Evolutionary conservation across 352 stramenopile genomes (phyloP).

Genomic region (Phytophthora idaei): DNA sequence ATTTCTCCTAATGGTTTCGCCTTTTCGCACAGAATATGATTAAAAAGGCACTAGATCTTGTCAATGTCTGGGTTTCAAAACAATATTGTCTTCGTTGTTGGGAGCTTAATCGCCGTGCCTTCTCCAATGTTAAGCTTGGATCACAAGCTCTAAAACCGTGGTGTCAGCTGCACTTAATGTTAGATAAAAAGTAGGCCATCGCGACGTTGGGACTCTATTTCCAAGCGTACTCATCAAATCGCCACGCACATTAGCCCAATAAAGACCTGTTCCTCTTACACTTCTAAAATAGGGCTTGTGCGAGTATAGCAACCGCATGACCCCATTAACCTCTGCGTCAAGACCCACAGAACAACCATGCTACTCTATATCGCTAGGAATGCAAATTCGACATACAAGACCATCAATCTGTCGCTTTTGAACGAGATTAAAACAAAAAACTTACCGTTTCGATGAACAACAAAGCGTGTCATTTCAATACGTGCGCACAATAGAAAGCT

Average conservation of each 20-base stretch:
- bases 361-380: background rate
- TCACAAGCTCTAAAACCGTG: no score
- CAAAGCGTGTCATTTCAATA: background rate
- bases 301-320: background rate
- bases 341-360: background rate
- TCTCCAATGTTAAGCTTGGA: no score
- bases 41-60: no score
- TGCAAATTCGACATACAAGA: background rate
- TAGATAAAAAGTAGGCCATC: no score
- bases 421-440: background rate
- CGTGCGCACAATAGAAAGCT: background rate
- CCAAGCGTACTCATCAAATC: no score
- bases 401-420: slow-evolving; percentile 1
- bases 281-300: slow-evolving; percentile 2
- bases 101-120: no score
- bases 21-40: background rate
- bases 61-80: no score
- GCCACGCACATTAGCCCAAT: no score
- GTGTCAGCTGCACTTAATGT: no score
- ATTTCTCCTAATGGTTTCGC: slow-evolving; percentile 18
- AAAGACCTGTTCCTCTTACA: background rate
- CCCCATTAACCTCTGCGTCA: background rate
- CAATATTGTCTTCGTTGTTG: no score
- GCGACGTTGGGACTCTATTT: no score
- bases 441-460: background rate